Conservation (phyloP, 2,329 filamentous ascomycete species). For the Myriosclerotinia scirpicola region DNA sequence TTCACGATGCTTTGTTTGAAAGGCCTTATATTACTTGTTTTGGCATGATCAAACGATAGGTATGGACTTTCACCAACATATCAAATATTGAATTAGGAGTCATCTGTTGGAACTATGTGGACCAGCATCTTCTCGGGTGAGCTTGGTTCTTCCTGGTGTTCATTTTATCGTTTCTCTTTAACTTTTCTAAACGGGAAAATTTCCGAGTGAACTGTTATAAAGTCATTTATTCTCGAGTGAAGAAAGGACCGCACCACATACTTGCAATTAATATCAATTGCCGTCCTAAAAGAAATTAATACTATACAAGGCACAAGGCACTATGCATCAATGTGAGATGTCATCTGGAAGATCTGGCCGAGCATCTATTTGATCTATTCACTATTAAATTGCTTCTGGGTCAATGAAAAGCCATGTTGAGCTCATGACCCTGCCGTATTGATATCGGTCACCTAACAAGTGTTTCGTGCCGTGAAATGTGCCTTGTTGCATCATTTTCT, state of each 20-base stretch:
- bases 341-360: too few species aligned
- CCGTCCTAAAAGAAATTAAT: not conserved
- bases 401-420: not conserved
- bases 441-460: not conserved
- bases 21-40: not conserved
- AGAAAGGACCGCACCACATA: not conserved
- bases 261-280: not conserved
- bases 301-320: not conserved
- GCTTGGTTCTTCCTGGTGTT: too few species aligned
- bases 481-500: not conserved
- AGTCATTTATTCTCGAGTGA: too few species aligned
- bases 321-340: not conserved
- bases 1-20: not conserved
- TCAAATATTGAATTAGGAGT: too few species aligned
- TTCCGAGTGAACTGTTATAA: too few species aligned
- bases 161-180: too few species aligned
- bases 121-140: not conserved
- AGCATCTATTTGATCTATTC: not conserved
- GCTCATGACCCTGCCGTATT: too few species aligned
- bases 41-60: not conserved
- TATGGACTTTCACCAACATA: not conserved
- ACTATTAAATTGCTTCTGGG: too few species aligned
- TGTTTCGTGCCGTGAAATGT: not conserved
- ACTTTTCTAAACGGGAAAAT: too few species aligned
- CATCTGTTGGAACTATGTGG: too few species aligned